phyloP scores from a whole-genome alignment of 257 asterid genomes.

The Nyctanthes arbortristis region DNA sequence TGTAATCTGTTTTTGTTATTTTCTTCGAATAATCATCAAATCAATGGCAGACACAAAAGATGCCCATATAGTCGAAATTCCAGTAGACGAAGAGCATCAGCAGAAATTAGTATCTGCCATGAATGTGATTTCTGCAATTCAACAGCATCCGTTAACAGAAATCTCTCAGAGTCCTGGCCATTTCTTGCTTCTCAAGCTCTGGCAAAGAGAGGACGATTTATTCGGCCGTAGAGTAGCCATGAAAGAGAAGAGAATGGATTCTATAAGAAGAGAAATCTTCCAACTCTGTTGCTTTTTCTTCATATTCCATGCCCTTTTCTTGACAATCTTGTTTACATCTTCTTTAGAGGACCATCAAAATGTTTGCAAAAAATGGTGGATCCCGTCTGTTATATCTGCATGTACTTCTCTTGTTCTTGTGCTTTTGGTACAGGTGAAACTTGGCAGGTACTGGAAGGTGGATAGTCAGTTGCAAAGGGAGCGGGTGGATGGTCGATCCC shows the following conservation, averaged over 20 bases:
- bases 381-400: slow-evolving; percentile 52
- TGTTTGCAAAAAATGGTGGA: slow-evolving; percentile 72
- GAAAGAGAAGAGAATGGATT: slow-evolving; percentile 66
- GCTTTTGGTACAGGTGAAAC: slow-evolving; percentile 64
- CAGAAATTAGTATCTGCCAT: not conserved
- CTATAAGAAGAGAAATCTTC: slow-evolving; percentile 63
- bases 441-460: slow-evolving; percentile 79
- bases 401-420: slow-evolving; percentile 49
- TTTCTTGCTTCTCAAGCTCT: slow-evolving; percentile 87
- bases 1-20: not conserved
- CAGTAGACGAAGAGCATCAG: no score
- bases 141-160: slow-evolving; percentile 28
- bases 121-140: no score
- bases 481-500: slow-evolving; percentile 61
- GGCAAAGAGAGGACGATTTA: slow-evolving; percentile 83
- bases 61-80: no score
- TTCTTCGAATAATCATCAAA: not conserved
- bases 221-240: slow-evolving; percentile 51
- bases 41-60: not conserved
- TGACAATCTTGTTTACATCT: slow-evolving; percentile 66
- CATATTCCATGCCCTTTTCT: slow-evolving; percentile 68
- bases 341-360: slow-evolving; percentile 22
- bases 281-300: slow-evolving; percentile 74
- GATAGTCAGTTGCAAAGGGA: slow-evolving; percentile 68
- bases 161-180: slow-evolving; percentile 93